Evolutionary conservation across 371 early-diverging fungal species (phyloP).

Genomic region (Rhizopus sp.): DNA sequence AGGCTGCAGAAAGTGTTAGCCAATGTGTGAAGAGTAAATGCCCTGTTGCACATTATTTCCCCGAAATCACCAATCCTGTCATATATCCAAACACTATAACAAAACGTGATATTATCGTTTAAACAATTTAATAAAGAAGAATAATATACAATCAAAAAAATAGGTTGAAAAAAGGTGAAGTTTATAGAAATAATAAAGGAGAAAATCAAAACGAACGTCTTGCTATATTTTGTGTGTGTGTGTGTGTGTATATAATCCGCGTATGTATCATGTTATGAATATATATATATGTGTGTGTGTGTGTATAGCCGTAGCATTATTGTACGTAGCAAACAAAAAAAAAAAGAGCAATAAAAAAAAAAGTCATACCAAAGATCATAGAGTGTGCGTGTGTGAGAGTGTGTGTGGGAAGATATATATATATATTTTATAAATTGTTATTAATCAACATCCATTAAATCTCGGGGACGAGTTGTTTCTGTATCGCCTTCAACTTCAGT

Average conservation of each 20-base stretch:
- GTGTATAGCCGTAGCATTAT: not conserved
- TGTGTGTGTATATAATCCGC: not conserved
- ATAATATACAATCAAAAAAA: not conserved
- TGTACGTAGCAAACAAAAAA: not conserved
- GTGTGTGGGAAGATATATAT: too few relatives aligned
- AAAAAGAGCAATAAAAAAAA: not conserved
- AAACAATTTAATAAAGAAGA: too few relatives aligned
- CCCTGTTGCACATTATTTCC: constrained; percentile 33
- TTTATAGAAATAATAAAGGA: not conserved
- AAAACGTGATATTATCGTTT: not conserved
- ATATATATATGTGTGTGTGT: not conserved
- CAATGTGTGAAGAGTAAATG: constrained; percentile 35
- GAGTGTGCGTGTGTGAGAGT: too few relatives aligned
- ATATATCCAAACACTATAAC: not conserved
- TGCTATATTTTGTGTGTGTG: not conserved
- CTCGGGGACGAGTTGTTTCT: constrained; percentile 19
- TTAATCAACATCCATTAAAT: constrained; percentile 40
- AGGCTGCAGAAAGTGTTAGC: constrained; percentile 26
- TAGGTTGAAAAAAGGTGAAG: not conserved
- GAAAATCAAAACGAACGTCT: not conserved
- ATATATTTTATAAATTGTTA: not conserved
- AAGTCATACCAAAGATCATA: not conserved
- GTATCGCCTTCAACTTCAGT: constrained; percentile 37
- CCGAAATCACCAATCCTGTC: constrained; percentile 26
- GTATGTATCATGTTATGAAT: too few relatives aligned